These are phyloP conservation scores for Entomortierella parvispora DNA, from an alignment of 192 early-diverging fungal species.

Conservation along the genomic window DNA sequence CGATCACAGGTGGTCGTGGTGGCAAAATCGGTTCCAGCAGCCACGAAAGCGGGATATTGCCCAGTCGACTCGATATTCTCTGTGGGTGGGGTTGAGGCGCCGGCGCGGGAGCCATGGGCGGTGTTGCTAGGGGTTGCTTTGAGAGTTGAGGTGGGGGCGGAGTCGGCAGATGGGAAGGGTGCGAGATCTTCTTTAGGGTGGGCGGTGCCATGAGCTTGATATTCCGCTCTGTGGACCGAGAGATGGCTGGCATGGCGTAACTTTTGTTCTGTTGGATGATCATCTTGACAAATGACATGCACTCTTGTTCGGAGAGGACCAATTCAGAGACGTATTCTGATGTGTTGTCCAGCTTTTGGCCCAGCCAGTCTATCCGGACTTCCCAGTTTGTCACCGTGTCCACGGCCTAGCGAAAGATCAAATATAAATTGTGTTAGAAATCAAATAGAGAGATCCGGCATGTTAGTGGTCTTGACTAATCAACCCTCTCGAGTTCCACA, in stretches of 20 bases:
- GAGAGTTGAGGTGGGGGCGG: neutral
- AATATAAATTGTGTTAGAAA: neutral
- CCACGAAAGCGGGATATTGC: constrained; percentile 42
- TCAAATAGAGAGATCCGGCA: too few relatives aligned
- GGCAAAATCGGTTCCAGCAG: constrained; percentile 42
- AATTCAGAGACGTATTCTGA: constrained; percentile 50
- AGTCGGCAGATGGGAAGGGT: neutral
- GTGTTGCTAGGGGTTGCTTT: constrained; percentile 7
- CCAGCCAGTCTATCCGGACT: constrained; percentile 48
- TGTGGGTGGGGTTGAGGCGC: constrained; percentile 10
- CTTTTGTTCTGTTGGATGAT: constrained; percentile 46
- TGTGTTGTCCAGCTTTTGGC: constrained; percentile 28
- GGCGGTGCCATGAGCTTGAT: constrained; percentile 42
- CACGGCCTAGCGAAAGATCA: constrained; percentile 7
- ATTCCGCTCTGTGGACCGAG: constrained; percentile 36
- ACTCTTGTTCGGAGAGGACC: constrained; percentile 48
- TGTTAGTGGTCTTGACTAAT: too few relatives aligned
- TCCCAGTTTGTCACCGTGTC: constrained; percentile 44
- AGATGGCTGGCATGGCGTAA: constrained; percentile 49
- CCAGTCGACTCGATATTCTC: constrained; percentile 8
- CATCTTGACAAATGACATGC: constrained; percentile 50
- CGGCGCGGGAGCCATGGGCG: neutral
- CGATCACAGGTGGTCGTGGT: constrained; percentile 21
- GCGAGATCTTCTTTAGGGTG: constrained; percentile 18
- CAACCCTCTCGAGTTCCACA: too few relatives aligned